A percentile compares a stretch with the other conserved stretches of the same genome.
These are phyloP conservation scores for Flueggea neowawraea DNA, from an alignment of 441 rosid species.

Conservation along the genomic window DNA sequence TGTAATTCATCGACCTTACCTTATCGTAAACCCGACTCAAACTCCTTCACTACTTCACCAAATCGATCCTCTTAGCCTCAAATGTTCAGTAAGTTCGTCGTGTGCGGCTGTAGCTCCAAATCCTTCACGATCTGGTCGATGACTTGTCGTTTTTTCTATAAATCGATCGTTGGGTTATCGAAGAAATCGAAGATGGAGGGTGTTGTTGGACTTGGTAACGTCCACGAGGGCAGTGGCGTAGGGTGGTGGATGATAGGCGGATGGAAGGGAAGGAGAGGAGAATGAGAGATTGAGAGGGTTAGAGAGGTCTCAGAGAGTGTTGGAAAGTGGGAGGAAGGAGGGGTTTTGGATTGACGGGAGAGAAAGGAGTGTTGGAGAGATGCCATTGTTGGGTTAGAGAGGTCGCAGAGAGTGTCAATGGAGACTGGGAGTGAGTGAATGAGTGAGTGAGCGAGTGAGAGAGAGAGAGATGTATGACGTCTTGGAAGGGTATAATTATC, in stretches of 20 bases:
- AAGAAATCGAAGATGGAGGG: constrained; percentile 45
- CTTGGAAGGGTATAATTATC: too few relatives aligned
- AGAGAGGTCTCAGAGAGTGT: constrained; percentile 21
- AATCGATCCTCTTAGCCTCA: constrained; percentile 58
- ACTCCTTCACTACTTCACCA: constrained; percentile 60
- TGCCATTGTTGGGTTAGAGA: constrained; percentile 38
- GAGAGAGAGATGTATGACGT: not conserved
- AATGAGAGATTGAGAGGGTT: constrained; percentile 41
- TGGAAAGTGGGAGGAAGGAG: constrained; percentile 30
- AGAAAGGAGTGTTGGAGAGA: constrained; percentile 47
- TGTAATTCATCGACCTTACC: constrained; percentile 48
- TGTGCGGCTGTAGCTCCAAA: constrained; percentile 44
- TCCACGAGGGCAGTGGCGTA: constrained; percentile 78
- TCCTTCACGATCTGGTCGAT: constrained; percentile 56
- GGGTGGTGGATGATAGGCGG: constrained; percentile 33
- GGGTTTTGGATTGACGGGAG: constrained; percentile 52
- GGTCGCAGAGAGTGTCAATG: not conserved
- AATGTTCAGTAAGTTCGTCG: constrained; percentile 68
- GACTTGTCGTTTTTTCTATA: constrained; percentile 43
- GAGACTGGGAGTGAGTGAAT: too few relatives aligned
- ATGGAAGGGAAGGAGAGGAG: constrained; percentile 28
- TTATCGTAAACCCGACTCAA: constrained; percentile 59
- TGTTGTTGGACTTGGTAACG: constrained; percentile 52
- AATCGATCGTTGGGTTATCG: constrained; percentile 47
- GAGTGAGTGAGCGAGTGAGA: too few relatives aligned